phyloP scores from a whole-genome alignment of 2,329 filamentous ascomycete genomes.

The Claviceps citrina region DNA sequence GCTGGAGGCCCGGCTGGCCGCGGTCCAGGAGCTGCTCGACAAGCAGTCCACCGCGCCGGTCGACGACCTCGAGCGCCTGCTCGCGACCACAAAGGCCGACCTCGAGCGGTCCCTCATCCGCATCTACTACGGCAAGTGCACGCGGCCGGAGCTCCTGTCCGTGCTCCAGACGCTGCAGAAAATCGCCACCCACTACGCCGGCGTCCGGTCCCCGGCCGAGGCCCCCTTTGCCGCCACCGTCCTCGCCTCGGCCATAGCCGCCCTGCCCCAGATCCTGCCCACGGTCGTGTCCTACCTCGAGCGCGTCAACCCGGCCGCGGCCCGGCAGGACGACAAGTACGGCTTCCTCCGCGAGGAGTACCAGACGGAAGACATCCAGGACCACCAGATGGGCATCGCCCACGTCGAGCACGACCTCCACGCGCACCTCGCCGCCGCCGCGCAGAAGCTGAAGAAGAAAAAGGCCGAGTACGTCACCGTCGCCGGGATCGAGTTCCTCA shows the following conservation, averaged over 20 bases:
- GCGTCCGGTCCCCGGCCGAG: slow-evolving; percentile 45
- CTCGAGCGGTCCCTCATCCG: slow-evolving; percentile 86
- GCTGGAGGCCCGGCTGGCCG: slow-evolving; percentile 64
- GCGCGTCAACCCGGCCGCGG: slow-evolving; percentile 71
- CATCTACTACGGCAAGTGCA: slow-evolving; percentile 95
- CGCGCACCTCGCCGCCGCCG: slow-evolving; percentile 56
- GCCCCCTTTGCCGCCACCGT: slow-evolving; percentile 58
- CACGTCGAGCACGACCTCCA: slow-evolving; percentile 80
- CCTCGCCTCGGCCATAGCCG: slow-evolving; percentile 55
- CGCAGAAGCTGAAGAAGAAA: slow-evolving; percentile 55
- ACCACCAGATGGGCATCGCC: slow-evolving; percentile 83
- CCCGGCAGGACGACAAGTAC: slow-evolving; percentile 81
- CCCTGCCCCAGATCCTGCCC: slow-evolving; percentile 60
- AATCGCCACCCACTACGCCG: slow-evolving; percentile 58
- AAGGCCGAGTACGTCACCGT: slow-evolving; percentile 65
- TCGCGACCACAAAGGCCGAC: slow-evolving; percentile 60
- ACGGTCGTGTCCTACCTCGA: slow-evolving; percentile 63
- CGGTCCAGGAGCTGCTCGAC: slow-evolving; percentile 72
- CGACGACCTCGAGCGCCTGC: slow-evolving; percentile 57
- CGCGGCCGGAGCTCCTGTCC: slow-evolving; percentile 69
- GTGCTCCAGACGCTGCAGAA: slow-evolving; percentile 74
- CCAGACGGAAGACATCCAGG: slow-evolving; percentile 77
- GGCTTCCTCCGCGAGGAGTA: slow-evolving; percentile 76
- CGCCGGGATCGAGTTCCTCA: slow-evolving; percentile 82
- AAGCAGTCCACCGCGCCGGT: slow-evolving; percentile 50